Evolutionary conservation across 2,329 filamentous ascomycete species (phyloP).

Genomic region (Aspergillus sp.): DNA sequence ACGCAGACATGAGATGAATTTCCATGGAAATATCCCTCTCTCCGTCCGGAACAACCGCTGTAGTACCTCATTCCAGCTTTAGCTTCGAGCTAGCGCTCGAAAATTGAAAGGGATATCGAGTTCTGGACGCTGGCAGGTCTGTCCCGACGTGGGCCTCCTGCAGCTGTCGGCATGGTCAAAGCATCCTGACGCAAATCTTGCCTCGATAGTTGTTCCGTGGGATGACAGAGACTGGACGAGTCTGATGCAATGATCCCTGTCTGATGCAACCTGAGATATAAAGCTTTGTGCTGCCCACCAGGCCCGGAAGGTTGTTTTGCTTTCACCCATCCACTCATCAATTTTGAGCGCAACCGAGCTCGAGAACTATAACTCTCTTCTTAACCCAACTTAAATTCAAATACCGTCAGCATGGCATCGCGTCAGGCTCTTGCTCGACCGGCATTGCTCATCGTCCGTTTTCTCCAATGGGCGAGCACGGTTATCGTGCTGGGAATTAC

Average conservation of each 20-base stretch:
- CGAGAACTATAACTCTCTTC: background rate
- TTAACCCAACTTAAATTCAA: background rate
- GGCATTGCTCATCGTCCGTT: conserved; percentile 29
- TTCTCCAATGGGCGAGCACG: conserved; percentile 40
- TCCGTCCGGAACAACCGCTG: background rate
- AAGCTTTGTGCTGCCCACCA: conserved; percentile 1
- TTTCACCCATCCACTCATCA: background rate
- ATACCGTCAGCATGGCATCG: conserved; percentile 18
- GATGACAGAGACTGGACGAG: conserved; percentile 6
- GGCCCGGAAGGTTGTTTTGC: background rate
- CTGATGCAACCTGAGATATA: background rate
- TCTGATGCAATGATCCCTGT: background rate
- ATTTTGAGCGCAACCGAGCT: background rate
- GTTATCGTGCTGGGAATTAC: conserved; percentile 45
- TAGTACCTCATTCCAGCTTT: background rate
- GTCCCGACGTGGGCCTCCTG: conserved; percentile 8
- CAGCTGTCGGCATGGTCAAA: conserved; percentile 9
- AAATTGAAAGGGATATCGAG: background rate
- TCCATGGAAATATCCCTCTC: background rate
- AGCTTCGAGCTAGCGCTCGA: background rate
- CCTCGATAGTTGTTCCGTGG: background rate
- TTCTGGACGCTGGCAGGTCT: background rate
- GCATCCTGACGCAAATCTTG: conserved; percentile 15
- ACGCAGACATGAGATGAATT: background rate
- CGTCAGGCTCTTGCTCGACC: conserved; percentile 29